phyloP scores from a whole-genome alignment of 2,329 filamentous ascomycete genomes.

The Biscogniauxia marginata region DNA sequence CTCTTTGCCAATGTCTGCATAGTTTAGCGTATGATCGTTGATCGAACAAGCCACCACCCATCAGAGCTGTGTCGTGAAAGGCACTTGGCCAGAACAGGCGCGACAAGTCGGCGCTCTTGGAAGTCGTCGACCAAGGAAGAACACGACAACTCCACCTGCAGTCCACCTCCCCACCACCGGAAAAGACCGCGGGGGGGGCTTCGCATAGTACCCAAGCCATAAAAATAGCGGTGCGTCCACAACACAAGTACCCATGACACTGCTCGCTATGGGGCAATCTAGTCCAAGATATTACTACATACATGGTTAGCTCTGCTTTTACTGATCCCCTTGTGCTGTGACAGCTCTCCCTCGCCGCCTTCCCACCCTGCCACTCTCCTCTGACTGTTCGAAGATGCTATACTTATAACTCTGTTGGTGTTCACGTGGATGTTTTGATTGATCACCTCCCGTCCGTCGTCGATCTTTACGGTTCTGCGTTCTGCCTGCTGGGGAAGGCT shows the following conservation, averaged over 20 bases:
- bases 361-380: not conserved
- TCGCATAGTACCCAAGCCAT: not conserved
- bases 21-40: not conserved
- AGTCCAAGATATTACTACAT: not conserved
- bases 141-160: slow-evolving; percentile 4
- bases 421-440: not conserved
- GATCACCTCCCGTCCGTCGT: not conserved
- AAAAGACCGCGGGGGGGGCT: slow-evolving; percentile 3
- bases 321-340: not conserved
- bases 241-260: not conserved
- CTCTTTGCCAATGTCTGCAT: not conserved
- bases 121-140: not conserved
- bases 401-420: not conserved
- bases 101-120: not conserved
- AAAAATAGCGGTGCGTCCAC: slow-evolving; percentile 17
- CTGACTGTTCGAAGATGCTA: not conserved
- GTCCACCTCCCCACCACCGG: slow-evolving; percentile 12
- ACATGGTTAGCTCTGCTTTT: not conserved
- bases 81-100: not conserved
- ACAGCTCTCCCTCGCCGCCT: not conserved
- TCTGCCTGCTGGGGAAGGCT: not conserved
- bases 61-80: not conserved
- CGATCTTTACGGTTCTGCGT: not conserved
- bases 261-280: not conserved
- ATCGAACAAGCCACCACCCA: no score